Evolutionary conservation across 306 rosid species (phyloP).

Genomic region (Acacia acuminata): DNA sequence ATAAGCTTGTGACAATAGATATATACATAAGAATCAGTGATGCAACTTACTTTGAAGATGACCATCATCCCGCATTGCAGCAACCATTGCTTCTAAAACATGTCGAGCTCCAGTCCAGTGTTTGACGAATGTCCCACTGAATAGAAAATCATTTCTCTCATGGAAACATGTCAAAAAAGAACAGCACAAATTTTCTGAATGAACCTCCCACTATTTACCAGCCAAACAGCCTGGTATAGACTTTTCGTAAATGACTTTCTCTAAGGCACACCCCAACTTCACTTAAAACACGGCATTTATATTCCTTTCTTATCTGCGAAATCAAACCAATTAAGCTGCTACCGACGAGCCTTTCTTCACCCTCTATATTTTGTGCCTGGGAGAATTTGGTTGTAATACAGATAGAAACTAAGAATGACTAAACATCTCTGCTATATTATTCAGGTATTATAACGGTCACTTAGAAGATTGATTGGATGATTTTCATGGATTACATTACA

Average conservation of each 20-base stretch:
- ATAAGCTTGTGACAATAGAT: too few relatives aligned
- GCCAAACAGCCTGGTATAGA: not conserved
- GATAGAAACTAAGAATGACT: not conserved
- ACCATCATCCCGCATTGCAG: not conserved
- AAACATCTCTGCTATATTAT: constrained; percentile 10
- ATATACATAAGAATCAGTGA: too few relatives aligned
- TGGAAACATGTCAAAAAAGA: not conserved
- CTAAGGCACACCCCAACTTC: not conserved
- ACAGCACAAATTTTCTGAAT: not conserved
- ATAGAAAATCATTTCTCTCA: not conserved
- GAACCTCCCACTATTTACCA: not conserved
- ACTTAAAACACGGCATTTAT: not conserved
- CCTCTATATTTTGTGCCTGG: not conserved
- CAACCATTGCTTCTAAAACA: not conserved
- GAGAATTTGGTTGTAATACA: constrained; percentile 7
- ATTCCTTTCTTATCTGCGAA: not conserved
- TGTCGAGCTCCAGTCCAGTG: not conserved
- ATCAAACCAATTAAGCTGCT: not conserved
- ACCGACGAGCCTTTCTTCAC: not conserved
- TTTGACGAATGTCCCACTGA: constrained; percentile 1
- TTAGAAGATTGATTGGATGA: not conserved
- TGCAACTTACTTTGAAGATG: not conserved
- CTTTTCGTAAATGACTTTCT: not conserved
- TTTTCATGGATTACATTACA: not conserved
- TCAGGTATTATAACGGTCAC: not conserved